Percentiles rank a stretch among this genome's conserved stretches.
Evolutionary conservation across 2,329 filamentous ascomycete genomes (phyloP).

Genomic region (Graphiopsis chlorocephala): DNA sequence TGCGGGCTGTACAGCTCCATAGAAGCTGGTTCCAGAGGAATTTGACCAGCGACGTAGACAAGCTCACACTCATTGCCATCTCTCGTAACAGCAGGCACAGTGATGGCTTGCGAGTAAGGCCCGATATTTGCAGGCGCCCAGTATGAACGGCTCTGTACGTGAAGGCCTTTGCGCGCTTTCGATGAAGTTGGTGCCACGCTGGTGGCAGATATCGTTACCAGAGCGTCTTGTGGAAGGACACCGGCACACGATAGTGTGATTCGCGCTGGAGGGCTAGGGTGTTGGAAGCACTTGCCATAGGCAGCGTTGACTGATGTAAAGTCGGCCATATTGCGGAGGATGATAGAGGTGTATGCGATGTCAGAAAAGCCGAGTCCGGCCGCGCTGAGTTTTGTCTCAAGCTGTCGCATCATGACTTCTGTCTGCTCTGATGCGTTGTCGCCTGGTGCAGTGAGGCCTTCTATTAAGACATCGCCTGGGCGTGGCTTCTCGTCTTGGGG

Average conservation of each 20-base stretch:
- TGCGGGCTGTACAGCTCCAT: constrained; percentile 58
- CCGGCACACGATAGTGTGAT: constrained; percentile 78
- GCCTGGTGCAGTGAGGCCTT: constrained; percentile 36
- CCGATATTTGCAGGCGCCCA: constrained; percentile 98
- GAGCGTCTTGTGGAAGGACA: constrained; percentile 57
- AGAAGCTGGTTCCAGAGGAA: constrained; percentile 75
- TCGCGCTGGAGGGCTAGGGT: constrained; percentile 78
- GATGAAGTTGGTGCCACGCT: constrained; percentile 34
- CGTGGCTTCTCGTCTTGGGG: background rate
- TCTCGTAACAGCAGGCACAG: constrained; percentile 39
- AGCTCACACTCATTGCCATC: constrained; percentile 28
- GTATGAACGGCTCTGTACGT: constrained; percentile 91
- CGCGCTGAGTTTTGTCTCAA: constrained; percentile 30
- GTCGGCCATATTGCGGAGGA: constrained; percentile 75
- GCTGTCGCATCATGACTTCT: constrained; percentile 38
- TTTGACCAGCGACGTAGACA: constrained; percentile 82
- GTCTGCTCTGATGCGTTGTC: constrained; percentile 41
- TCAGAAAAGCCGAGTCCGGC: constrained; percentile 28
- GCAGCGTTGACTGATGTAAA: constrained; percentile 72
- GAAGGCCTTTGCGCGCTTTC: constrained; percentile 55
- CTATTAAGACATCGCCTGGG: constrained; percentile 27
- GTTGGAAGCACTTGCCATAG: constrained; percentile 71
- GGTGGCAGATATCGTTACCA: constrained; percentile 60
- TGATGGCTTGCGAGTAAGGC: constrained; percentile 88
- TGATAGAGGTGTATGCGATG: constrained; percentile 54